A percentile compares a stretch with the other conserved stretches of the same genome.
Evolutionary conservation across 139 green algal genomes (phyloP).

Genomic region (Diplosphaera chodatii): DNA sequence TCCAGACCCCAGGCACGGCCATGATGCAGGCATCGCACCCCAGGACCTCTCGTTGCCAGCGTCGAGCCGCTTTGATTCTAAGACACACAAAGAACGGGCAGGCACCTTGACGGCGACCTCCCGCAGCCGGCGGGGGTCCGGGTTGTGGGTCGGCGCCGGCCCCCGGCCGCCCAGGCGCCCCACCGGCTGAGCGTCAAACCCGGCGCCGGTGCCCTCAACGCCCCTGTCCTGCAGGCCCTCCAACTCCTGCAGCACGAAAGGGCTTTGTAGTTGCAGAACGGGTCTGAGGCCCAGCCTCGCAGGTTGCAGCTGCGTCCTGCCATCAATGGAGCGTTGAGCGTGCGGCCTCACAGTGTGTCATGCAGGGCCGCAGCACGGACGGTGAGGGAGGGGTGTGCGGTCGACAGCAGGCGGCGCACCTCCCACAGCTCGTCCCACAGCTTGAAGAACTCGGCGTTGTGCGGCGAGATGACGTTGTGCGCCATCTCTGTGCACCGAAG

Average conservation of each 20-base stretch:
- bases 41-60: background rate
- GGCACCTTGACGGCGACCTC: slow-evolving; percentile 5
- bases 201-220: slow-evolving; percentile 46
- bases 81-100: no score
- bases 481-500: background rate
- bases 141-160: slow-evolving; percentile 8
- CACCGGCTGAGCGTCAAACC: slow-evolving; percentile 35
- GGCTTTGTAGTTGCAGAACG: background rate
- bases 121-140: background rate
- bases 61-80: no score
- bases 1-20: no score
- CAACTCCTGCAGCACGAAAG: slow-evolving; percentile 43
- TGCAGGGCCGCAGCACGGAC: background rate
- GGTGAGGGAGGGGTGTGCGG: background rate
- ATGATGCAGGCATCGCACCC: no score
- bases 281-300: no score
- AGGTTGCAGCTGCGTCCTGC: background rate
- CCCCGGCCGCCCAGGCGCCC: slow-evolving; percentile 5
- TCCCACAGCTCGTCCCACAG: slow-evolving; percentile 78
- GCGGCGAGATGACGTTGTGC: slow-evolving; percentile 18
- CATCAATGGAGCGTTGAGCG: background rate
- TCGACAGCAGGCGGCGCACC: background rate
- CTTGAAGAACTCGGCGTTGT: slow-evolving; percentile 73
- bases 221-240: slow-evolving; percentile 77
- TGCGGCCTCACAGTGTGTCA: background rate